These are phyloP conservation scores for Draba incana DNA, from an alignment of 345 rosid species.

Conservation along the genomic window DNA sequence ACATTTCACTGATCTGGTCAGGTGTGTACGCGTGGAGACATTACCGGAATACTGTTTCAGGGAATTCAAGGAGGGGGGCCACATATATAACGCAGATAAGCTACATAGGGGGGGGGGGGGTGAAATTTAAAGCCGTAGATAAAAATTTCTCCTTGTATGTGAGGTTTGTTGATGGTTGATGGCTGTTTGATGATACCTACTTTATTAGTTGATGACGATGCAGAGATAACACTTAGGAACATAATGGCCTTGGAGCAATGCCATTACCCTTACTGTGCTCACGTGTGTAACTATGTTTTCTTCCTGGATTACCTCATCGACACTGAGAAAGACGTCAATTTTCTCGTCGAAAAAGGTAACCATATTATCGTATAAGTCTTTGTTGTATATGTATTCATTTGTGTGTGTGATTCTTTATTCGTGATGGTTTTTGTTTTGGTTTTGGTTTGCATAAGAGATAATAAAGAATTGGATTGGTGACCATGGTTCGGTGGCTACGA, in stretches of 20 bases:
- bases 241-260: neutral
- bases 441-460: neutral
- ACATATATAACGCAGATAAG: neutral
- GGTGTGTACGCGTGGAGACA: neutral
- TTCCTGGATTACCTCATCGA: neutral
- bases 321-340: neutral
- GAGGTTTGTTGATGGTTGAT: neutral
- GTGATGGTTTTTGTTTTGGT: too few relatives aligned
- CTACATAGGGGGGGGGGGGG: neutral
- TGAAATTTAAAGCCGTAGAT: neutral
- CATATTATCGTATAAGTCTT: neutral
- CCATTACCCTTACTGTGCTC: neutral
- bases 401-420: too few relatives aligned
- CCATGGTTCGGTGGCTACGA: neutral
- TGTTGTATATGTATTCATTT: too few relatives aligned
- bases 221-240: neutral
- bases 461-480: neutral
- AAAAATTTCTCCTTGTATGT: neutral
- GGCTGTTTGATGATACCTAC: neutral
- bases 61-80: neutral
- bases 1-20: slow-evolving; percentile 5
- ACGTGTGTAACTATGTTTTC: neutral
- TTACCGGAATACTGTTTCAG: neutral
- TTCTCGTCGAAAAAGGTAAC: neutral
- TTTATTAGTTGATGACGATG: neutral